These are phyloP conservation scores for Austroboletus eburneus DNA, from an alignment of 768 basidiomycete species.

Conservation along the genomic window DNA sequence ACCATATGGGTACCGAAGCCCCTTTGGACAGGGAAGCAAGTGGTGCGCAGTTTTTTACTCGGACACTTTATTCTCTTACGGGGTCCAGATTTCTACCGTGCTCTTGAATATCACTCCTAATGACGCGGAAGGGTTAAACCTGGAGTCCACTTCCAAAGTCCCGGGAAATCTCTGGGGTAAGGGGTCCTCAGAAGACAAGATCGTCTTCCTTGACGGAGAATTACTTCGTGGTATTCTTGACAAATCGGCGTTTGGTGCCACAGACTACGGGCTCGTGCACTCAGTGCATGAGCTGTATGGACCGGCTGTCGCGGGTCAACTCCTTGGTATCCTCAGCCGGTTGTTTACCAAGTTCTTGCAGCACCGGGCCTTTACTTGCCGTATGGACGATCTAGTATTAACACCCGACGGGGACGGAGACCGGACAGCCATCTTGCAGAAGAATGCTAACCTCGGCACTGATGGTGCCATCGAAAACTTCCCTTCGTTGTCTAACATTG, in stretches of 20 bases:
- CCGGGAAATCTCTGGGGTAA: constrained; percentile 82
- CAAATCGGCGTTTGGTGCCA: constrained; percentile 96
- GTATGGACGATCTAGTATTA: constrained; percentile 95
- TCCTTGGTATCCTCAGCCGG: constrained; percentile 89
- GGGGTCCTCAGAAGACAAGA: constrained; percentile 76
- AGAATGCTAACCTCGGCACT: constrained; percentile 71
- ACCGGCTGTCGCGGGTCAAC: constrained; percentile 79
- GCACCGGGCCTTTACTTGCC: constrained; percentile 94
- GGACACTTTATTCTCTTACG: background rate
- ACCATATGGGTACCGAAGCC: constrained; percentile 88
- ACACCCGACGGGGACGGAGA: constrained; percentile 75
- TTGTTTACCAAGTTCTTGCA: constrained; percentile 97
- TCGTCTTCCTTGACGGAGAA: constrained; percentile 90
- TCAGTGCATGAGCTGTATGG: constrained; percentile 97
- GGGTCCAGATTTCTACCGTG: constrained; percentile 81
- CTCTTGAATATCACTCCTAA: constrained; percentile 86
- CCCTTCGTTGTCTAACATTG: constrained; percentile 58
- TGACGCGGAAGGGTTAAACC: constrained; percentile 75
- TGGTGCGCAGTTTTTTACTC: constrained; percentile 50
- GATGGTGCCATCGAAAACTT: constrained; percentile 89
- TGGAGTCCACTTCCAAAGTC: constrained; percentile 85
- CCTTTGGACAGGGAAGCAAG: constrained; percentile 97
- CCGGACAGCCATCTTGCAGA: constrained; percentile 62
- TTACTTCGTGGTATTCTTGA: constrained; percentile 92
- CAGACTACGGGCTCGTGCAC: constrained; percentile 94